Evolutionary conservation across 306 rosid genomes (phyloP).

Genomic region (Corylus avellana): DNA sequence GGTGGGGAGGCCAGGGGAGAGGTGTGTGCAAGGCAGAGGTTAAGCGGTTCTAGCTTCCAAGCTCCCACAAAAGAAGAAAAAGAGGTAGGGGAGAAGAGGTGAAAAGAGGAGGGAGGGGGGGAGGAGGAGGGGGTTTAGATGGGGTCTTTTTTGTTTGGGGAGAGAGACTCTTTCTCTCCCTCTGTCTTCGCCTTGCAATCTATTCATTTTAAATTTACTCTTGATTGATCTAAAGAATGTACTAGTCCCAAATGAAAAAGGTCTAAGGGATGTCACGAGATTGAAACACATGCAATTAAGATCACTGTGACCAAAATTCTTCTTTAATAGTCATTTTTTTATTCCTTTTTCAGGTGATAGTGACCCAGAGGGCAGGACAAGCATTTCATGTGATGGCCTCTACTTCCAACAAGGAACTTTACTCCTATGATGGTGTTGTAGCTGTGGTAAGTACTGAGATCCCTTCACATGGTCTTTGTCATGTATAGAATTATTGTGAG

Average conservation of each 20-base stretch:
- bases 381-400: slow-evolving; percentile 78
- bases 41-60: too few relatives aligned
- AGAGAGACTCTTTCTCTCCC: too few relatives aligned
- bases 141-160: too few relatives aligned
- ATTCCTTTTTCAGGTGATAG: slow-evolving; percentile 60
- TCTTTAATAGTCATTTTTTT: slow-evolving; percentile 18
- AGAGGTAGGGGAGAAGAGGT: too few relatives aligned
- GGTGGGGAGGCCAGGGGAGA: too few relatives aligned
- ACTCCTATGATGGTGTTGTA: slow-evolving; percentile 80
- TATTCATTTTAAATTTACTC: background rate
- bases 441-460: slow-evolving; percentile 74
- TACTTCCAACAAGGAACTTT: slow-evolving; percentile 61
- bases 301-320: slow-evolving; percentile 12
- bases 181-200: too few relatives aligned
- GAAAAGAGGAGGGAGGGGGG: too few relatives aligned
- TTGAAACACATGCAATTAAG: slow-evolving; percentile 12
- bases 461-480: slow-evolving; percentile 18
- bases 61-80: too few relatives aligned
- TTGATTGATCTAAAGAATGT: background rate
- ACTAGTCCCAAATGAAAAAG: background rate
- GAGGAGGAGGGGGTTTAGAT: too few relatives aligned
- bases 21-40: too few relatives aligned
- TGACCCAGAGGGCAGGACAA: slow-evolving; percentile 86
- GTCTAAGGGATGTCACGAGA: background rate
- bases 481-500: slow-evolving; percentile 1